phyloP scores from a whole-genome alignment of 1,284 basidiomycete genomes.

The Ceratobasidium sp. region DNA sequence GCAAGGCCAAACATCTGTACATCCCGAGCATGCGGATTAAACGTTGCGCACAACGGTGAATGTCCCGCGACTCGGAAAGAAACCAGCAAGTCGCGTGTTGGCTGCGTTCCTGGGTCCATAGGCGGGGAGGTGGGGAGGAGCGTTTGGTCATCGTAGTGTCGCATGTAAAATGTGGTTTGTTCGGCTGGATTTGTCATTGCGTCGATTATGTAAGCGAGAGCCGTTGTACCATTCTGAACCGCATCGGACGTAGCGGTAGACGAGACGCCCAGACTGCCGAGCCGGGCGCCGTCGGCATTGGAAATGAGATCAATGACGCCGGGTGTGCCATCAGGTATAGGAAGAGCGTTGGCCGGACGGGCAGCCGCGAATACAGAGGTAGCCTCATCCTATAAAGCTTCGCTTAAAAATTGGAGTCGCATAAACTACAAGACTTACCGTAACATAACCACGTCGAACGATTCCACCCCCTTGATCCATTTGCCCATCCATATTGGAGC shows the following conservation, averaged over 20 bases:
- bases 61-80: neutral
- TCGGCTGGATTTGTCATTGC: constrained; percentile 1
- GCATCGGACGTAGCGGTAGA: neutral
- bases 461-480: neutral
- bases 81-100: constrained; percentile 10
- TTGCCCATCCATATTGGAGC: neutral
- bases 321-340: neutral
- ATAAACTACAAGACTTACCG: neutral
- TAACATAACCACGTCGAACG: neutral
- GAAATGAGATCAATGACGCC: constrained; percentile 12
- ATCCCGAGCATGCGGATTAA: constrained; percentile 12
- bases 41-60: constrained; percentile 13
- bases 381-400: neutral
- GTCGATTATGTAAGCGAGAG: constrained; percentile 7
- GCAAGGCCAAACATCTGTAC: constrained; percentile 22
- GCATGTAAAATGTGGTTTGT: constrained; percentile 17
- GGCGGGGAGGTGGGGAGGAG: neutral
- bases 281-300: neutral
- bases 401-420: neutral
- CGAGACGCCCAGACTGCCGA: constrained; percentile 13
- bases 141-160: neutral
- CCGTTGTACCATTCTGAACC: neutral
- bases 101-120: neutral
- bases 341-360: neutral
- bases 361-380: neutral